Evolutionary conservation across 768 basidiomycete genomes (phyloP).

Genomic region (Leccinum fibrillosum): DNA sequence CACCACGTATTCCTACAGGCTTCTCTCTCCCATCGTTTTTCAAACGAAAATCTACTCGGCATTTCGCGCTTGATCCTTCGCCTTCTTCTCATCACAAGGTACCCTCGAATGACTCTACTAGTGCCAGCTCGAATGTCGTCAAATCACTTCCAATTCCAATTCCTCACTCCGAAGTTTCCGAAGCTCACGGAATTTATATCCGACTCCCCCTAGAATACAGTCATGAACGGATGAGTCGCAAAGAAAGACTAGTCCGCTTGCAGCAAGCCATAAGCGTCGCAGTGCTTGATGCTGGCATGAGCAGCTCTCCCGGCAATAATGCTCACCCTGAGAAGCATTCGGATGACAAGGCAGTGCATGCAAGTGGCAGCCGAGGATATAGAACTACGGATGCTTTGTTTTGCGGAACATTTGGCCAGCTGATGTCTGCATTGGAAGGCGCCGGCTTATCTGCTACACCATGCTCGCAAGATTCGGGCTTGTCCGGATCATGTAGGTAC

Average conservation of each 20-base stretch:
- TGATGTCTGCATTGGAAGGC: slow-evolving; percentile 36
- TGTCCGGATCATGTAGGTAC: slow-evolving; percentile 31
- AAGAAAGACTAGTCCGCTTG: slow-evolving; percentile 25
- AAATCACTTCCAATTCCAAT: slow-evolving; percentile 22
- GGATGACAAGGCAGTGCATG: not conserved
- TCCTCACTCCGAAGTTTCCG: slow-evolving; percentile 5
- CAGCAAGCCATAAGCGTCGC: slow-evolving; percentile 37
- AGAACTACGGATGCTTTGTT: slow-evolving; percentile 33
- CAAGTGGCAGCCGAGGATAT: slow-evolving; percentile 4
- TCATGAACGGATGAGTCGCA: slow-evolving; percentile 13
- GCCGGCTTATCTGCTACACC: slow-evolving; percentile 36
- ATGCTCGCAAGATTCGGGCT: slow-evolving; percentile 25
- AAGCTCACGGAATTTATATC: slow-evolving; percentile 24
- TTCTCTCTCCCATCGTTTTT: slow-evolving; percentile 24
- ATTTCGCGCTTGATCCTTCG: not conserved
- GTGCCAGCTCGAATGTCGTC: not conserved
- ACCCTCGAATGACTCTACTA: not conserved
- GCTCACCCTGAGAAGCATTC: not conserved
- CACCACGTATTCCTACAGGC: slow-evolving; percentile 6
- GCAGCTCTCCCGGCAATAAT: slow-evolving; percentile 24
- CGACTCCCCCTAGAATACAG: slow-evolving; percentile 12
- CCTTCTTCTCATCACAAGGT: not conserved
- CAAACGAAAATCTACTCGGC: slow-evolving; percentile 16
- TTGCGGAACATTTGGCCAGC: slow-evolving; percentile 43
- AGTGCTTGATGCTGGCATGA: slow-evolving; percentile 40